Conservation (phyloP, 306 rosid genomes). For the Cucurbita moschata region DNA sequence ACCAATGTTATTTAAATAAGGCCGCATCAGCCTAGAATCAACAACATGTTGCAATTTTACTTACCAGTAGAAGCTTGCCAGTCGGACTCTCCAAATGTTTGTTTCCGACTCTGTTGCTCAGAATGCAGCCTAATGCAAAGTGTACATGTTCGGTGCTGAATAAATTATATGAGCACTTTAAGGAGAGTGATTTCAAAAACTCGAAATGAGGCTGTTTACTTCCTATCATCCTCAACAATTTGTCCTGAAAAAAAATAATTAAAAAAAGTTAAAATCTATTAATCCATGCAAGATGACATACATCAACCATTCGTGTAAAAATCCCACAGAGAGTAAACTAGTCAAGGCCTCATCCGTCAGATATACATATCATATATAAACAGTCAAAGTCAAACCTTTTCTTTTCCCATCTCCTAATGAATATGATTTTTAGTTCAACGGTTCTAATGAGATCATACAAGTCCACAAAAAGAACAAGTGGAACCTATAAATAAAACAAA, state of each 20-base stretch:
- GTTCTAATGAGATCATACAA: not conserved
- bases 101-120: constrained; percentile 17
- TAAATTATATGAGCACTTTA: constrained; percentile 66
- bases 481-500: not conserved
- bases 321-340: not conserved
- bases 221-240: constrained; percentile 43
- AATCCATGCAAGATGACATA: not conserved
- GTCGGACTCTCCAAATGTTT: constrained; percentile 47
- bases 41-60: constrained; percentile 11
- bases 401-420: not conserved
- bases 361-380: not conserved
- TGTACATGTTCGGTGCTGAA: constrained; percentile 59
- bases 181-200: constrained; percentile 48
- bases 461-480: not conserved
- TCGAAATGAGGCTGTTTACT: constrained; percentile 41
- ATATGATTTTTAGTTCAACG: not conserved
- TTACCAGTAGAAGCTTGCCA: constrained; percentile 66
- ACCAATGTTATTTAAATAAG: not conserved
- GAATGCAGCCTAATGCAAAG: constrained; percentile 41
- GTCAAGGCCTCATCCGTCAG: not conserved
- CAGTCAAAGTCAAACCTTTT: not conserved
- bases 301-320: not conserved
- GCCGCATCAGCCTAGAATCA: not conserved
- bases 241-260: constrained; percentile 31
- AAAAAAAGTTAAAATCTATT: not conserved